Evolutionary conservation across 768 basidiomycete genomes (phyloP).

Genomic region (Lentinus brumalis): DNA sequence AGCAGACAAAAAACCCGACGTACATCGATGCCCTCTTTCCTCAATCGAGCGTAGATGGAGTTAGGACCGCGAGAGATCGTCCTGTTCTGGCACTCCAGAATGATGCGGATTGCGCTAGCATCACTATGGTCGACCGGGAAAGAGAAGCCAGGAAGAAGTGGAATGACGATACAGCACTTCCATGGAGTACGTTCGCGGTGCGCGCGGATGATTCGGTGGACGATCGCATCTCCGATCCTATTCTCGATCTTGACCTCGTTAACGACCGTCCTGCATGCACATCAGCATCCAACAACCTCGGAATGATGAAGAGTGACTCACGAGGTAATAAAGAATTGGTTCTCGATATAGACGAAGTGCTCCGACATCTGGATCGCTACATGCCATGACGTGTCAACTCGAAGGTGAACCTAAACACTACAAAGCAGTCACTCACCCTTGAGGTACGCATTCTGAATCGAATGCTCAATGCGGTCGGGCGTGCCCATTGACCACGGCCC

Average conservation of each 20-base stretch:
- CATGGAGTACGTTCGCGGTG: constrained; percentile 79
- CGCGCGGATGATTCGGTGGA: constrained; percentile 87
- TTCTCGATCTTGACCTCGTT: constrained; percentile 90
- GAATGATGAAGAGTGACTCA: constrained; percentile 38
- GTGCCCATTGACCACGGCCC: constrained; percentile 98
- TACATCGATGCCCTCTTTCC: constrained; percentile 88
- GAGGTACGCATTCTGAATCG: constrained; percentile 92
- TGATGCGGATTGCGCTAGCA: constrained; percentile 91
- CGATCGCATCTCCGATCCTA: constrained; percentile 91
- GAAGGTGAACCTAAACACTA: neutral
- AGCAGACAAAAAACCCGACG: constrained; percentile 24
- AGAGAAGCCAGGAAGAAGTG: constrained; percentile 90
- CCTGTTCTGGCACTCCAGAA: constrained; percentile 92
- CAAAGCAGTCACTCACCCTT: constrained; percentile 56
- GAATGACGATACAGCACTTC: constrained; percentile 93
- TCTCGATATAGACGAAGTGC: constrained; percentile 98
- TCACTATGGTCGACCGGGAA: constrained; percentile 92
- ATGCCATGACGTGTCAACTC: neutral
- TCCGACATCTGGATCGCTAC: constrained; percentile 90
- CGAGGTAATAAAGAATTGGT: constrained; percentile 92
- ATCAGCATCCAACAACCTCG: neutral
- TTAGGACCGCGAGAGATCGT: constrained; percentile 86
- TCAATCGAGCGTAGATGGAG: constrained; percentile 86
- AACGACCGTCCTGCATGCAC: constrained; percentile 64
- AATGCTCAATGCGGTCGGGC: constrained; percentile 78